Conservation (phyloP, 2,329 filamentous ascomycete genomes). For the Claviceps capensis region DNA sequence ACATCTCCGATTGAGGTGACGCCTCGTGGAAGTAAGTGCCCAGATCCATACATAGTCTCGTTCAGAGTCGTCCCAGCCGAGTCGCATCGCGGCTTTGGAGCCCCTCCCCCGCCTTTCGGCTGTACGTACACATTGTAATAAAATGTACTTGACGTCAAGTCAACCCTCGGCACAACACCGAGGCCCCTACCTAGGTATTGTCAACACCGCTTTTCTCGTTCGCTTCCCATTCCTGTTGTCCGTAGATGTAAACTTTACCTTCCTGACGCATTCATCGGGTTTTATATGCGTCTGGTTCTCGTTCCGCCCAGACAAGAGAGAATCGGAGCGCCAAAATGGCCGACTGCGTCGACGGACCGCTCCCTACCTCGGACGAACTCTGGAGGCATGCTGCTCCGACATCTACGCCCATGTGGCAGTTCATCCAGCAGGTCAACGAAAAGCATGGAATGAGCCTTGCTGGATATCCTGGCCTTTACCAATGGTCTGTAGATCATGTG, state of each 20-base stretch:
- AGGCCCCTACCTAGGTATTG: not conserved
- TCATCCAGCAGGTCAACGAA: slow-evolving; percentile 54
- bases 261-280: too few relatives aligned
- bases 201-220: not conserved
- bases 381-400: slow-evolving; percentile 59
- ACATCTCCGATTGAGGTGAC: too few relatives aligned
- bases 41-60: not conserved
- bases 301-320: not conserved
- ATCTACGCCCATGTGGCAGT: slow-evolving; percentile 57
- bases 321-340: slow-evolving; percentile 5
- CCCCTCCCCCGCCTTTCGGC: slow-evolving; percentile 6
- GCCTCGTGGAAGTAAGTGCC: too few relatives aligned
- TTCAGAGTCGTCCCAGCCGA: not conserved
- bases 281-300: too few relatives aligned
- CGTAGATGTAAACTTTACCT: too few relatives aligned
- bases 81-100: not conserved
- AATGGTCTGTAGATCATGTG: slow-evolving; percentile 71
- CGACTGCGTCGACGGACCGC: slow-evolving; percentile 4
- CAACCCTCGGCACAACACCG: not conserved
- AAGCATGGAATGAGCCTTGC: slow-evolving; percentile 49
- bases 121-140: too few relatives aligned
- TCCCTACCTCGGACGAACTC: slow-evolving; percentile 31
- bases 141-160: too few relatives aligned
- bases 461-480: slow-evolving; percentile 62
- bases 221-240: not conserved